A percentile compares a stretch with the other conserved stretches of the same genome.
phyloP scores from a whole-genome alignment of 106 monocot species.

The Phalaenopsis equestris region DNA sequence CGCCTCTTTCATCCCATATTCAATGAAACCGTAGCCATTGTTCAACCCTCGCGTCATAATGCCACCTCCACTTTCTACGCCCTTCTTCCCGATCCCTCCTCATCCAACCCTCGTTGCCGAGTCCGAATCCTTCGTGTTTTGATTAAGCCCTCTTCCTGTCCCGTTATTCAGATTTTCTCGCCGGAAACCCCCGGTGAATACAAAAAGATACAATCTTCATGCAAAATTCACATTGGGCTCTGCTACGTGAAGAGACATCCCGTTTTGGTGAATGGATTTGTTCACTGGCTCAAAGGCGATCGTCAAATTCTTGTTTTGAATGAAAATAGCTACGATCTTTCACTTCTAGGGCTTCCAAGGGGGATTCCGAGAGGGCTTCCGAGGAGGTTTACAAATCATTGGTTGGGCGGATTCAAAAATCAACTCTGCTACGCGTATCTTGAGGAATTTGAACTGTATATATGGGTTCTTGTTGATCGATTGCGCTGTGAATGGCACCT shows the following conservation, averaged over 20 bases:
- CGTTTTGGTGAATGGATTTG: constrained; percentile 1
- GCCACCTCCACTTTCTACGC: background rate
- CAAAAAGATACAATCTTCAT: constrained; percentile 1
- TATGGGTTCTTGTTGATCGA: constrained; percentile 4
- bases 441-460: background rate
- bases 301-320: background rate
- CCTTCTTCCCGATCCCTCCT: constrained; percentile 2
- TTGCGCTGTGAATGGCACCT: background rate
- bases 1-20: background rate
- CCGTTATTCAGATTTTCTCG: background rate
- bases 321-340: constrained; percentile 1
- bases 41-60: background rate
- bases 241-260: background rate
- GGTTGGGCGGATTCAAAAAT: background rate
- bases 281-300: background rate
- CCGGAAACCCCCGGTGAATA: constrained; percentile 1
- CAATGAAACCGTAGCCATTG: background rate
- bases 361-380: background rate
- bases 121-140: constrained; percentile 1
- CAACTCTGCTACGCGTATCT: background rate
- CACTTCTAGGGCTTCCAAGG: background rate
- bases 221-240: background rate
- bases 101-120: background rate
- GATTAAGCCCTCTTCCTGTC: background rate
- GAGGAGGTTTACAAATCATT: background rate